Percentiles rank a stretch among this genome's conserved stretches.
These are phyloP conservation scores for Xerocomus alliaceus DNA, from an alignment of 1,284 basidiomycete genomes.

Conservation along the genomic window DNA sequence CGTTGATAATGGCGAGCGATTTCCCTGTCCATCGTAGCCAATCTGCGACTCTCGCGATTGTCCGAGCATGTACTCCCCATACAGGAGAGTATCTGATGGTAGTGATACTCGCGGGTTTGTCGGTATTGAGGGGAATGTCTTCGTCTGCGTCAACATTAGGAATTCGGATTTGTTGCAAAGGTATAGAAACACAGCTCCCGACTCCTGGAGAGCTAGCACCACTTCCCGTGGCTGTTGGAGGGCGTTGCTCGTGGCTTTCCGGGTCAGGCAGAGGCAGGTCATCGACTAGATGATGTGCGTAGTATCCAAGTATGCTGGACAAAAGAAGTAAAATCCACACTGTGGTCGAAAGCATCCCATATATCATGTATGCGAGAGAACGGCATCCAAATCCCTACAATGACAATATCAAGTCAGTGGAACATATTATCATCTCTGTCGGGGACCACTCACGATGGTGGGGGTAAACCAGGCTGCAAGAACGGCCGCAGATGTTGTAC, in stretches of 20 bases:
- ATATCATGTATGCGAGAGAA: conserved; percentile 47
- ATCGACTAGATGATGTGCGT: conserved; percentile 22
- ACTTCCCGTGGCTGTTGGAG: not conserved
- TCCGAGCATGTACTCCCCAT: not conserved
- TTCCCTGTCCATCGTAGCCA: conserved; percentile 35
- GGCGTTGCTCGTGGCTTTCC: not conserved
- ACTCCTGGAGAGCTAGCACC: not conserved
- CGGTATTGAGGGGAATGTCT: not conserved
- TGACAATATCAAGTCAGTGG: not conserved
- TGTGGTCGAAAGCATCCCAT: conserved; percentile 45
- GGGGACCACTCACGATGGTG: conserved; percentile 34
- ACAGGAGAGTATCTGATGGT: not conserved
- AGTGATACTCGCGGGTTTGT: not conserved
- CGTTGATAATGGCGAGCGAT: conserved; percentile 30
- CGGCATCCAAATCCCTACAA: conserved; percentile 47
- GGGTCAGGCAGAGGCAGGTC: not conserved
- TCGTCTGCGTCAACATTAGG: not conserved
- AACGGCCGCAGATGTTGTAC: conserved; percentile 45
- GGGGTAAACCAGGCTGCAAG: conserved; percentile 48
- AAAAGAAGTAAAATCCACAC: conserved; percentile 48
- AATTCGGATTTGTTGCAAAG: not conserved
- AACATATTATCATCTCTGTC: not conserved
- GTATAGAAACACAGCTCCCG: not conserved
- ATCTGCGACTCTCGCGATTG: conserved; percentile 7
- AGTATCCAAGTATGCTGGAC: conserved; percentile 47